Base-by-base conservation (phyloP, 164 flowering plant species). In the Vitis vinifera region DNA sequence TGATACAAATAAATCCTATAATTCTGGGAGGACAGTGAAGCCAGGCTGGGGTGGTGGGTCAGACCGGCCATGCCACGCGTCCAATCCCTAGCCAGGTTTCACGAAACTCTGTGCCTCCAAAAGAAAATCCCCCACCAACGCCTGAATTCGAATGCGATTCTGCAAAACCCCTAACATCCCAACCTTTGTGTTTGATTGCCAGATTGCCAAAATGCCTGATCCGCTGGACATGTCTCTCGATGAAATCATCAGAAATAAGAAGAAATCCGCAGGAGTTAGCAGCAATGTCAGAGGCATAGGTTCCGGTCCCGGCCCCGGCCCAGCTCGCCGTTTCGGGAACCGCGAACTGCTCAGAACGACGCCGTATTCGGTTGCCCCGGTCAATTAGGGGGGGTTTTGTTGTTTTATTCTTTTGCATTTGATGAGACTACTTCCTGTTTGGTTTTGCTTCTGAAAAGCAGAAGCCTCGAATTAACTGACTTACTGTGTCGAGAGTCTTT, bases 171-270 rank as follows among this genome's bases (percentile, higher is more conserved):
- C 19, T 37, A 56, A 4, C 51, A 13, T 55, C 66, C 8, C 65
- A 17, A 37, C 9, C 11, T 29, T n/a, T 11, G 29, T 8, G 12
- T 65, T 65, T 29, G 7, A 37, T 37, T 37, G 44, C 4, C 7
- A 37, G 44, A 37, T 37, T 3, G 62, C 55, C 16, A 77, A 58
- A 71, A 80, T 83, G 86, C 56, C 78, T 16, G 30, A 23, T 44
- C 50, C 62, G 15, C 65, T 84, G 30, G 87, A 81, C 75, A 84
- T 76, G 85, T 55, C 79, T 15, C 79, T 80, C 19, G 80, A 84
- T 61, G 83, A 77, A 8, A n/a, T 73, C 68, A 81, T 78, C 74
- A 55, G 51, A 30, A 73, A 63, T 9, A 75, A 49, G 65, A 75
- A 73, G 62, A 51, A 23, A n/a, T 56, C 76, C 73, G 37, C 44